phyloP scores from a whole-genome alignment of 768 basidiomycete species.

The Calvatia gigantea region DNA sequence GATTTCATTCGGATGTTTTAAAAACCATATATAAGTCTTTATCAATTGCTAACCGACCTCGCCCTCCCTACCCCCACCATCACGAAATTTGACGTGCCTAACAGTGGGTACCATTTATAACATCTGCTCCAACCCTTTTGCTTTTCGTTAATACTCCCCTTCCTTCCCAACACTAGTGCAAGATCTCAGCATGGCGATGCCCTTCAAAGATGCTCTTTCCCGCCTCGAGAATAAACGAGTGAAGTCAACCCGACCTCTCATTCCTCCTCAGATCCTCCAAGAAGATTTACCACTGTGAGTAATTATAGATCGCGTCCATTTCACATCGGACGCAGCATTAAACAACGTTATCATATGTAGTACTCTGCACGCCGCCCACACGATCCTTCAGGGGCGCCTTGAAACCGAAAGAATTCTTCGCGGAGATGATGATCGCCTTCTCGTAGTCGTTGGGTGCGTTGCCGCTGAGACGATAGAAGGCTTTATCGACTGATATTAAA shows the following conservation, averaged over 20 bases:
- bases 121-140: neutral
- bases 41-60: neutral
- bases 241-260: conserved; percentile 81
- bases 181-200: conserved; percentile 60
- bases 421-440: conserved; percentile 87
- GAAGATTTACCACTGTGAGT: conserved; percentile 87
- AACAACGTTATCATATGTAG: conserved; percentile 34
- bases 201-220: conserved; percentile 75
- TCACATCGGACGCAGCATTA: neutral
- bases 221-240: conserved; percentile 88
- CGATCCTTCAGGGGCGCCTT: conserved; percentile 82
- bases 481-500: neutral
- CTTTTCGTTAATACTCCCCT: conserved; percentile 10
- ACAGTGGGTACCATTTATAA: neutral
- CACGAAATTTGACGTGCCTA: neutral
- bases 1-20: neutral
- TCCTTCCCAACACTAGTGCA: conserved; percentile 31
- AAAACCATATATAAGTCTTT: neutral
- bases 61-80: neutral
- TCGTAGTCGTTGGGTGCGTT: conserved; percentile 86
- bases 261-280: conserved; percentile 91
- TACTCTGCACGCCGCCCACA: conserved; percentile 78
- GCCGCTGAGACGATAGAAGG: neutral
- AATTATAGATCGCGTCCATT: neutral
- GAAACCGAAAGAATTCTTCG: conserved; percentile 75